Conservation (phyloP, 2,329 filamentous ascomycete species). For the Nigrospora osmanthi region DNA sequence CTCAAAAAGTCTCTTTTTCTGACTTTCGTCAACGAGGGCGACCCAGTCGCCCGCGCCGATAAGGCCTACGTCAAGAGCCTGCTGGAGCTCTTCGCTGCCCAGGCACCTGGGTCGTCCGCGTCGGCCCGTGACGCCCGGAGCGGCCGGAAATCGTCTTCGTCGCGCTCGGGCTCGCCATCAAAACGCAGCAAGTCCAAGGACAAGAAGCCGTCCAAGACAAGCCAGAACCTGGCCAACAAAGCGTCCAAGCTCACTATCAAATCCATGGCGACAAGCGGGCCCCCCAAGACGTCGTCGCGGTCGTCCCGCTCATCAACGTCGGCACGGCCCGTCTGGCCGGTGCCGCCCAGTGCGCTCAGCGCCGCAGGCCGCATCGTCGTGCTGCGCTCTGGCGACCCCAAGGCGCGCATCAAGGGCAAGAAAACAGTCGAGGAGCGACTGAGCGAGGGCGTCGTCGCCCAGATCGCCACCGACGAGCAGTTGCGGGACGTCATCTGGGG, state of each 20-base stretch:
- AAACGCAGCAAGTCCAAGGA: conserved; percentile 12
- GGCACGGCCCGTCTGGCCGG: conserved; percentile 46
- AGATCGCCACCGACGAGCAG: conserved; percentile 59
- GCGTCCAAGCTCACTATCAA: too few species aligned
- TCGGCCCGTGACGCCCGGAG: not conserved
- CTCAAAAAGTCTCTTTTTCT: conserved; percentile 66
- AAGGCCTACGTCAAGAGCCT: conserved; percentile 67
- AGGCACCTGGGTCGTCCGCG: conserved; percentile 34
- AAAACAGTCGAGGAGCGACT: conserved; percentile 43
- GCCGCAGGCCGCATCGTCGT: conserved; percentile 64
- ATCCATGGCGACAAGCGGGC: not conserved
- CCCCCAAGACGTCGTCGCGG: conserved; percentile 9
- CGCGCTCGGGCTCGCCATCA: conserved; percentile 5
- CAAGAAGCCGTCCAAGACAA: conserved; percentile 1
- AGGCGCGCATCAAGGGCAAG: conserved; percentile 28
- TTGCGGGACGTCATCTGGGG: conserved; percentile 69
- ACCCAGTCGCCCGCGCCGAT: conserved; percentile 71
- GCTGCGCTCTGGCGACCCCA: conserved; percentile 43
- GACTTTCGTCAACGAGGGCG: conserved; percentile 78
- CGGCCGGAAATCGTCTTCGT: not conserved
- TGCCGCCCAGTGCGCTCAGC: conserved; percentile 59
- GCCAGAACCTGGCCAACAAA: too few species aligned
- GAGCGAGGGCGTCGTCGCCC: conserved; percentile 58
- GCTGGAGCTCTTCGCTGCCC: conserved; percentile 60
- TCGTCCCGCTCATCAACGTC: conserved; percentile 9